Conservation (phyloP, 2,329 filamentous ascomycete species). For the Colletotrichum lindemuthianum region DNA sequence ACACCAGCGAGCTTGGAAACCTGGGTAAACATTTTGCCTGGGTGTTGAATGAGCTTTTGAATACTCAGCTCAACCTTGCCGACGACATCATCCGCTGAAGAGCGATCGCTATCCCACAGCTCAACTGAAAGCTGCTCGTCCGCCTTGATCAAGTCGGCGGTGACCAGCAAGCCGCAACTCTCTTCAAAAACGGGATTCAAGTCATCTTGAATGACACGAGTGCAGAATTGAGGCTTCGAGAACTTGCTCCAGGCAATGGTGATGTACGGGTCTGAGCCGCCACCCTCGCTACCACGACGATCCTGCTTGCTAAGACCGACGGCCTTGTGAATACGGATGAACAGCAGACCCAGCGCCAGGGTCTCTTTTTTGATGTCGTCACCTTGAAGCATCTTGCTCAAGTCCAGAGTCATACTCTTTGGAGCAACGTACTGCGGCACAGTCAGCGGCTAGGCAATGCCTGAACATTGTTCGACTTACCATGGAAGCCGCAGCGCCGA, state of each 20-base stretch:
- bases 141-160: slow-evolving; percentile 88
- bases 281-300: slow-evolving; percentile 79
- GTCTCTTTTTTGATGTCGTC: slow-evolving; percentile 94
- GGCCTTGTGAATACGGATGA: slow-evolving; percentile 90
- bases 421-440: slow-evolving; percentile 78
- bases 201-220: slow-evolving; percentile 93
- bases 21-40: slow-evolving; percentile 91
- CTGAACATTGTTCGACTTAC: background rate
- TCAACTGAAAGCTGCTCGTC: slow-evolving; percentile 94
- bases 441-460: slow-evolving; percentile 1
- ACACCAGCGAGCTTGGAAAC: slow-evolving; percentile 84
- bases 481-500: slow-evolving; percentile 85
- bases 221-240: slow-evolving; percentile 97
- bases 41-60: slow-evolving; percentile 93
- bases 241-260: slow-evolving; percentile 96
- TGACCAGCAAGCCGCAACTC: slow-evolving; percentile 85
- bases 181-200: slow-evolving; percentile 95
- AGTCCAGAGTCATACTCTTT: slow-evolving; percentile 91
- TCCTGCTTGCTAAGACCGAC: slow-evolving; percentile 93
- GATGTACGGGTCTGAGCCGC: slow-evolving; percentile 95
- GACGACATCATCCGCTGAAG: slow-evolving; percentile 92
- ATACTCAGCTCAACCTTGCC: slow-evolving; percentile 95
- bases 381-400: slow-evolving; percentile 89
- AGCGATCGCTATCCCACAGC: slow-evolving; percentile 94
- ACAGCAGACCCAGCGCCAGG: slow-evolving; percentile 86